Conservation (phyloP, 2,329 filamentous ascomycete genomes). For the Akanthomyces muscarius region DNA sequence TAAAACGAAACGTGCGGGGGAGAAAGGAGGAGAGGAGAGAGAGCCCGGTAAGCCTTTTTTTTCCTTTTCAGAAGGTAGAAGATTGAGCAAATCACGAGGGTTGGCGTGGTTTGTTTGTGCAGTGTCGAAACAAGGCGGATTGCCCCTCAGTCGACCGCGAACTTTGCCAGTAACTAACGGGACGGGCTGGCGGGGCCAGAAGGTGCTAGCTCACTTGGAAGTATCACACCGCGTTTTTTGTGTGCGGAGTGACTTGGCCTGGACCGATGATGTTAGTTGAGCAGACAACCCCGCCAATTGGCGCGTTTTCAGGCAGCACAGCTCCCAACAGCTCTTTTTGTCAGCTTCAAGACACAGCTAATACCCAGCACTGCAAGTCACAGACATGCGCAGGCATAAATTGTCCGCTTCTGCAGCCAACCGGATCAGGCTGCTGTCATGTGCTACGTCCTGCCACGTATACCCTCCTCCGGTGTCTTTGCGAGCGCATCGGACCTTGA, state of each 20-base stretch:
- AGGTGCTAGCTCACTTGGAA: neutral
- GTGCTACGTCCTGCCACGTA: neutral
- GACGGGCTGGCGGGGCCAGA: slow-evolving; percentile 5
- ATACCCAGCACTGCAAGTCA: neutral
- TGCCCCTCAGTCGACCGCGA: slow-evolving; percentile 13
- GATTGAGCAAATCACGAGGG: slow-evolving; percentile 5
- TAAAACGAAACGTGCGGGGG: slow-evolving; percentile 1
- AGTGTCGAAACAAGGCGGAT: slow-evolving; percentile 5
- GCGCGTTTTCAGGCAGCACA: neutral
- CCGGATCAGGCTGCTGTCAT: neutral
- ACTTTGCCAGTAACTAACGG: slow-evolving; percentile 1
- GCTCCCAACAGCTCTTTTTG: neutral
- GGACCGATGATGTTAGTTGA: neutral
- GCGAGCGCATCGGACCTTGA: neutral
- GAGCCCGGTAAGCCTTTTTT: neutral
- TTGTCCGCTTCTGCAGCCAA: neutral
- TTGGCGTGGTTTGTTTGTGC: slow-evolving; percentile 16
- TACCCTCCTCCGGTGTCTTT: neutral
- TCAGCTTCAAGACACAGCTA: neutral
- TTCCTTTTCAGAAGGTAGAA: slow-evolving; percentile 10
- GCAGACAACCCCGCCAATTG: neutral
- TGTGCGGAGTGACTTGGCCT: slow-evolving; percentile 7
- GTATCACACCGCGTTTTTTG: slow-evolving; percentile 12
- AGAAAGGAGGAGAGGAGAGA: slow-evolving; percentile 5
- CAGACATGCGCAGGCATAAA: neutral